phyloP scores from a whole-genome alignment of 1,284 basidiomycete genomes.

The Trichosporon inkin region DNA sequence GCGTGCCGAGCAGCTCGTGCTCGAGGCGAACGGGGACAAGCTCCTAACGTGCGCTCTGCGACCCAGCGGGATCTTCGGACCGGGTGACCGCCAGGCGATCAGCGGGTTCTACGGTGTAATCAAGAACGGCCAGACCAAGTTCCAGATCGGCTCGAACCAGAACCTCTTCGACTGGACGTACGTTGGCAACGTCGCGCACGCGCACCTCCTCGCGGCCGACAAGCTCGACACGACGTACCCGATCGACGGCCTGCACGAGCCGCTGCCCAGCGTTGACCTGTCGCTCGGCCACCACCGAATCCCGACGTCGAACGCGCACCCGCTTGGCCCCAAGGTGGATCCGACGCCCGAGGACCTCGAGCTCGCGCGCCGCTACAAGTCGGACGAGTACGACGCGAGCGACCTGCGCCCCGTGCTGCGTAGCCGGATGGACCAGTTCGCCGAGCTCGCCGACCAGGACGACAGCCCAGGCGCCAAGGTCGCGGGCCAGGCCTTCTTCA shows the following conservation, averaged over 20 bases:
- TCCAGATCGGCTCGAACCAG: constrained; percentile 89
- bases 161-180: constrained; percentile 98
- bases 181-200: constrained; percentile 90
- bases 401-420: constrained; percentile 61
- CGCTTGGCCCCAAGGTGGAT: constrained; percentile 70
- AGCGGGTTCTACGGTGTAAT: constrained; percentile 76
- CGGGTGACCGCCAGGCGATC: constrained; percentile 86
- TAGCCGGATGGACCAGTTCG: constrained; percentile 56
- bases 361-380: constrained; percentile 61
- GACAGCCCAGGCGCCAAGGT: constrained; percentile 53
- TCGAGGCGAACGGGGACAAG: constrained; percentile 78
- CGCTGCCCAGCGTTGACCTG: constrained; percentile 62
- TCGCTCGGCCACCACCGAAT: constrained; percentile 62
- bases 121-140: constrained; percentile 75
- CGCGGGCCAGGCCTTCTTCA: constrained; percentile 92
- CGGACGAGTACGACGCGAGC: constrained; percentile 47
- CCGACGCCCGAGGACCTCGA: constrained; percentile 57
- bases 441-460: constrained; percentile 45
- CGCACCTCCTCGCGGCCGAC: constrained; percentile 91
- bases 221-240: constrained; percentile 47
- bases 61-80: constrained; percentile 96
- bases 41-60: constrained; percentile 84
- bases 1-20: constrained; percentile 76
- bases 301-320: constrained; percentile 71
- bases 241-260: constrained; percentile 55